Conservation (phyloP, 768 basidiomycete species). For the Pleurotus djamor region DNA sequence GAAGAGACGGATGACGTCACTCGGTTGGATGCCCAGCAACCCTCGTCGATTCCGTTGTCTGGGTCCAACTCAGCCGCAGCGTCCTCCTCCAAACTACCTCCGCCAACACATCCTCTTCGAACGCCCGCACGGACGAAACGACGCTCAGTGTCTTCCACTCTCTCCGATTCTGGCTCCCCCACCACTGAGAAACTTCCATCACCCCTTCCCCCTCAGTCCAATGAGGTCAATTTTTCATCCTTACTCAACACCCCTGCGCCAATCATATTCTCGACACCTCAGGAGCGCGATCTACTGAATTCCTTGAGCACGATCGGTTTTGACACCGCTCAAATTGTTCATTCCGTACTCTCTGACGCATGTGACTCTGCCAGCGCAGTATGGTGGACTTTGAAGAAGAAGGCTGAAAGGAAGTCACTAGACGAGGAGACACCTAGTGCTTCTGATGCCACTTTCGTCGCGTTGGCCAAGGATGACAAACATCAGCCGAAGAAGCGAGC, state of each 20-base stretch:
- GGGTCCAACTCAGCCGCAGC: slow-evolving; percentile 17
- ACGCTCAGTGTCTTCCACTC: slow-evolving; percentile 87
- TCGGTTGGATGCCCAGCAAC: slow-evolving; percentile 19
- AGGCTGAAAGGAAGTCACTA: slow-evolving; percentile 56
- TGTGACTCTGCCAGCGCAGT: slow-evolving; percentile 89
- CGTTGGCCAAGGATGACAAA: slow-evolving; percentile 14
- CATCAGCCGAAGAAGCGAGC: slow-evolving; percentile 12
- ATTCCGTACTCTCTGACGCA: slow-evolving; percentile 87
- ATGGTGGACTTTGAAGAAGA: slow-evolving; percentile 96
- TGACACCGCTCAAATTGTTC: slow-evolving; percentile 93
- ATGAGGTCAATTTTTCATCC: slow-evolving; percentile 57
- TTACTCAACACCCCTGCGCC: slow-evolving; percentile 66
- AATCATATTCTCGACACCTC: slow-evolving; percentile 82
- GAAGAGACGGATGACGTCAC: slow-evolving; percentile 35
- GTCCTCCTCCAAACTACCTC: slow-evolving; percentile 36
- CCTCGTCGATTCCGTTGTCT: slow-evolving; percentile 23
- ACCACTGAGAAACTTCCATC: slow-evolving; percentile 41
- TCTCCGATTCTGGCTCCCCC: slow-evolving; percentile 62
- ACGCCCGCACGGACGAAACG: slow-evolving; percentile 96
- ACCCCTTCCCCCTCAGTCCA: slow-evolving; percentile 34
- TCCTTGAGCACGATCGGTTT: slow-evolving; percentile 75
- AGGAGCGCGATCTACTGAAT: slow-evolving; percentile 81
- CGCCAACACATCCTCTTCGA: slow-evolving; percentile 62
- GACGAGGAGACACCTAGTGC: slow-evolving; percentile 21
- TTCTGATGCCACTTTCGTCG: slow-evolving; percentile 7